These are phyloP conservation scores for Blastobotrys peoriensis DNA, from an alignment of 805 yeast species.

Conservation along the genomic window DNA sequence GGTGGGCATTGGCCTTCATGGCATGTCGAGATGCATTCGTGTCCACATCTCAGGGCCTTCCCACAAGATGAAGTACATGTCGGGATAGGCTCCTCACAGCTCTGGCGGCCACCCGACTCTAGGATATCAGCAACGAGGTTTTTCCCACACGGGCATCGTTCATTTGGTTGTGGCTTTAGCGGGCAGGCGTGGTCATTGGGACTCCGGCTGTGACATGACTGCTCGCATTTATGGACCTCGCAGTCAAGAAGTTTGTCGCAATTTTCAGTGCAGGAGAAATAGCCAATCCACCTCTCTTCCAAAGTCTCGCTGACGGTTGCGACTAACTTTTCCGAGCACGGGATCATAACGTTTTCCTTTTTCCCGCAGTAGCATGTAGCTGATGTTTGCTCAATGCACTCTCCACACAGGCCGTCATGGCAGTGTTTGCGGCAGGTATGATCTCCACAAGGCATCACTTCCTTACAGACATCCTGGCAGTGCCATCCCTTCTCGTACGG, in stretches of 20 bases:
- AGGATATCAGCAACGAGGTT: conserved; percentile 38
- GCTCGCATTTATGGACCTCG: conserved; percentile 48
- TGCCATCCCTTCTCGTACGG: conserved; percentile 61
- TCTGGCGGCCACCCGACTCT: conserved; percentile 35
- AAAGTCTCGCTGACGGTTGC: conserved; percentile 19
- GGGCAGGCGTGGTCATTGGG: conserved; percentile 48
- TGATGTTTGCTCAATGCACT: conserved; percentile 46
- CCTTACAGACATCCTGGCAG: conserved; percentile 58
- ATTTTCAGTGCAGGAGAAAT: conserved; percentile 40
- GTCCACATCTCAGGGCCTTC: conserved; percentile 66
- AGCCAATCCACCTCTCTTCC: conserved; percentile 42
- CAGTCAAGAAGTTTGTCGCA: conserved; percentile 55
- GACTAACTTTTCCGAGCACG: conserved; percentile 17
- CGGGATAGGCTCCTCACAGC: conserved; percentile 76
- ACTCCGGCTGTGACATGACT: conserved; percentile 49
- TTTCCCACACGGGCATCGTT: conserved; percentile 78
- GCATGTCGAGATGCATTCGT: conserved; percentile 58
- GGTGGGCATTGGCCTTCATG: conserved; percentile 73
- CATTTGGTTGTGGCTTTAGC: conserved; percentile 51
- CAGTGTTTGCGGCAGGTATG: conserved; percentile 62
- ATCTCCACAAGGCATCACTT: conserved; percentile 60
- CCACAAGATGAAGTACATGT: conserved; percentile 64
- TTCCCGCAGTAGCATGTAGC: conserved; percentile 75
- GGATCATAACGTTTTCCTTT: conserved; percentile 28
- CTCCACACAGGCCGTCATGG: conserved; percentile 80